phyloP scores from a whole-genome alignment of 2,329 filamentous ascomycete species.

The Ascochyta lentis region DNA sequence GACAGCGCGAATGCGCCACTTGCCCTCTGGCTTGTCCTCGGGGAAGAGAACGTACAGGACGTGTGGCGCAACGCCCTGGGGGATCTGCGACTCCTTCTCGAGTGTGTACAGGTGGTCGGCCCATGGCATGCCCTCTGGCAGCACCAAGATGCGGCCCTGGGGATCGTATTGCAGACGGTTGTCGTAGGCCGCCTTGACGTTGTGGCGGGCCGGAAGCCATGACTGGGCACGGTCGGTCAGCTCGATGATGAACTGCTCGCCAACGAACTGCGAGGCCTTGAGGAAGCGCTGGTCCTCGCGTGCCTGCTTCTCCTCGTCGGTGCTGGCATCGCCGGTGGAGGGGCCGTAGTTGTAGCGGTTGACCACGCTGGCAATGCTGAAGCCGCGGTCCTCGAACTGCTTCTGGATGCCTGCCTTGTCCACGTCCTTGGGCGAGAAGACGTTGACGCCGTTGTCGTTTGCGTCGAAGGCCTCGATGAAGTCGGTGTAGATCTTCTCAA shows the following conservation, averaged over 20 bases:
- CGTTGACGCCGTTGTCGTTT: conserved; percentile 93
- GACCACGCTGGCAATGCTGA: conserved; percentile 85
- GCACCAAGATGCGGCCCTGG: conserved; percentile 79
- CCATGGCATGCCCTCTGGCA: conserved; percentile 84
- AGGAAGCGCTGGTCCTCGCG: conserved; percentile 83
- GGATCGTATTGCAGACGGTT: conserved; percentile 72
- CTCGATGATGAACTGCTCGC: conserved; percentile 84
- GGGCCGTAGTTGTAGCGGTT: conserved; percentile 78
- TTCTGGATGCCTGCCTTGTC: conserved; percentile 76
- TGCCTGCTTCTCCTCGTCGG: conserved; percentile 61
- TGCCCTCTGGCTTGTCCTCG: conserved; percentile 76
- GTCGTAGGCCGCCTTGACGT: conserved; percentile 78
- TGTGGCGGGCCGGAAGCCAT: conserved; percentile 86
- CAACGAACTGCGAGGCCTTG: conserved; percentile 80
- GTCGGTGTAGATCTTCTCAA: conserved; percentile 87
- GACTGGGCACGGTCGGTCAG: conserved; percentile 75
- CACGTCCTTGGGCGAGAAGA: conserved; percentile 75
- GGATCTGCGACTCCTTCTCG: conserved; percentile 64
- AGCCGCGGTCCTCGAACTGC: conserved; percentile 81
- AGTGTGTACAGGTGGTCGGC: conserved; percentile 94
- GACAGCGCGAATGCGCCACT: conserved; percentile 96
- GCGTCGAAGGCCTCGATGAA: conserved; percentile 97
- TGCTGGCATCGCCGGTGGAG: conserved; percentile 50
- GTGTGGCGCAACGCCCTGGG: conserved; percentile 56
- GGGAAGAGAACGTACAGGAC: conserved; percentile 91